Base-by-base conservation (phyloP, 1,284 basidiomycete species). In the Marasmius fiardii region DNA sequence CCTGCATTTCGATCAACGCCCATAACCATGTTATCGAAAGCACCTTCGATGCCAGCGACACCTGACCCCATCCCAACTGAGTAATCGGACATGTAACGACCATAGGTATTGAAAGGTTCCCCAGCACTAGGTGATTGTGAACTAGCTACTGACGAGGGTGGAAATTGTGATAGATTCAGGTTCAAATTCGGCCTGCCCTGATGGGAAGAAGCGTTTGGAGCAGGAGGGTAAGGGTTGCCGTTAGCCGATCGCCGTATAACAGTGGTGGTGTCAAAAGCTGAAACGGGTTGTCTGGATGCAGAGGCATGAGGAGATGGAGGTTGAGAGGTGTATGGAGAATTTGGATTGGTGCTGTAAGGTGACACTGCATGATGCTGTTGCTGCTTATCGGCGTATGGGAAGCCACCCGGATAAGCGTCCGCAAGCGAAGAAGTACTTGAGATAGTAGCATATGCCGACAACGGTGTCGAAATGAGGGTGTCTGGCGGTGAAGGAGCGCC, bases 61-160 rank as follows among this genome's bases (percentile, higher is more conserved):
- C 26, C 47, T n/a, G 47, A 23, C 24, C 81, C 84, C 72, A 88
- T 78, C 12, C 77, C 76, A 0, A 78, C 77, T 0, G 80, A 82
- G 65, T 85, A 88, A 58, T 88, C 84, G 0, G 81, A 77, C 2
- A 54, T 53, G 58, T 86, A 88, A 39, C 82, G 80, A 14, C 79
- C 78, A 52, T 78, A 80, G 6, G 75, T 58, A 64, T 79, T 80
- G 65, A 81, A 81, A 1, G 78, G 77, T 20, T 80, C 76, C 47
- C 74, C 67, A 49, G 23, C 78, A 75, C 48, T 71, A 63, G n/a
- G 65, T 44, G 43, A 60, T 35, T 49, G 18, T 53, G 65, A 66
- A 50, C 58, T 63, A 47, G 65, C 59, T 49, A 67, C 57, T 61
- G 31, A 61, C 65, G 66, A 62, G 51, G 58, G 61, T 57, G 55